These are phyloP conservation scores for Pestalotiopsis fici DNA, from an alignment of 2,329 filamentous ascomycete genomes.

Conservation along the genomic window DNA sequence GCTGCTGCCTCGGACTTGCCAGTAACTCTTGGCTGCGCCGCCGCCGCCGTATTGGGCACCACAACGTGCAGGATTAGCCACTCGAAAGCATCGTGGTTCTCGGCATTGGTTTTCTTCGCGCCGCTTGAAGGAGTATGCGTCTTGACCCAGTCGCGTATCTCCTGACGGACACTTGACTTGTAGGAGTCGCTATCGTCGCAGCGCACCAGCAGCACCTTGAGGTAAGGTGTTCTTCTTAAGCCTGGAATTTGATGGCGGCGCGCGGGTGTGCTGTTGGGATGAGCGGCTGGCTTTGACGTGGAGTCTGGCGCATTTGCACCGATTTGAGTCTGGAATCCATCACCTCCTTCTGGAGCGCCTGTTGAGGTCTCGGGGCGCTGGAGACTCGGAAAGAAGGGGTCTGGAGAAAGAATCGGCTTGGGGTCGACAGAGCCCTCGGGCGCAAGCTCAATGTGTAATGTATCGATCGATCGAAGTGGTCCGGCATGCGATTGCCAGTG, in stretches of 20 bases:
- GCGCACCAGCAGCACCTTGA: slow-evolving; percentile 85
- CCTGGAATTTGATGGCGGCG: slow-evolving; percentile 95
- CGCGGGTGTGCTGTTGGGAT: slow-evolving; percentile 41
- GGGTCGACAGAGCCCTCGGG: slow-evolving; percentile 54
- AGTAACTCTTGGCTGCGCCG: slow-evolving; percentile 72
- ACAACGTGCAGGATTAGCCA: slow-evolving; percentile 95
- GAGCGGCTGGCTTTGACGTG: slow-evolving; percentile 29
- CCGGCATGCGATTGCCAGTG: slow-evolving; percentile 96
- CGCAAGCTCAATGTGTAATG: slow-evolving; percentile 87
- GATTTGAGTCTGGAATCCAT: slow-evolving; percentile 62
- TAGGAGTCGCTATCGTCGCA: slow-evolving; percentile 97
- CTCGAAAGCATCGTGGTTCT: slow-evolving; percentile 95
- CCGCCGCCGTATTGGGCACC: slow-evolving; percentile 79
- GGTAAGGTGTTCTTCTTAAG: slow-evolving; percentile 86
- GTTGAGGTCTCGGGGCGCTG: slow-evolving; percentile 28
- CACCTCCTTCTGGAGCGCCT: slow-evolving; percentile 53
- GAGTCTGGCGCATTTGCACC: slow-evolving; percentile 34
- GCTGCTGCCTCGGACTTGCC: slow-evolving; percentile 59
- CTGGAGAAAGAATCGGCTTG: slow-evolving; percentile 32
- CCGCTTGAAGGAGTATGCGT: slow-evolving; percentile 63
- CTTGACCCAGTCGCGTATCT: slow-evolving; percentile 91
- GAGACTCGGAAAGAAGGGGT: slow-evolving; percentile 34
- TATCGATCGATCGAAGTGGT: slow-evolving; percentile 89
- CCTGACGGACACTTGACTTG: slow-evolving; percentile 75
- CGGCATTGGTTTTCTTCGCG: slow-evolving; percentile 67